These are phyloP conservation scores for Thuja plicata DNA, from an alignment of 83 land plant species.

Conservation along the genomic window DNA sequence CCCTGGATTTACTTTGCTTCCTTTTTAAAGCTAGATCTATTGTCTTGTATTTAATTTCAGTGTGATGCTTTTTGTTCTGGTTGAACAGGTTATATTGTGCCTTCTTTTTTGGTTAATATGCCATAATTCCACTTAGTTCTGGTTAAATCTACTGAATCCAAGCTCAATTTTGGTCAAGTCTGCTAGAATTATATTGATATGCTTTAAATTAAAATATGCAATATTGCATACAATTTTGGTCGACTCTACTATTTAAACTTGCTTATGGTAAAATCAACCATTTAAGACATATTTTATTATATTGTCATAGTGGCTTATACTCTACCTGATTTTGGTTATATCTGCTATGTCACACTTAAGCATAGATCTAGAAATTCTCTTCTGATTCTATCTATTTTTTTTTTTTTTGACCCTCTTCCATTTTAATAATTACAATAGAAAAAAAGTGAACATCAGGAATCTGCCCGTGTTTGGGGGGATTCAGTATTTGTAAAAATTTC, in stretches of 20 bases:
- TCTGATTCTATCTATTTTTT: not conserved
- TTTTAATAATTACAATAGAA: too few species aligned
- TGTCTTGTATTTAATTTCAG: not conserved
- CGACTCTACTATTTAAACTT: too few species aligned
- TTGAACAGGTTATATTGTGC: not conserved
- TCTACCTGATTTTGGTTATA: not conserved
- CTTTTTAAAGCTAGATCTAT: not conserved
- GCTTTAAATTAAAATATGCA: not conserved
- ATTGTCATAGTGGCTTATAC: not conserved
- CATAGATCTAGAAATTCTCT: not conserved
- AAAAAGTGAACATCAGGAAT: too few species aligned
- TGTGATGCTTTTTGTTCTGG: not conserved
- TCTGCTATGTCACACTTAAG: not conserved
- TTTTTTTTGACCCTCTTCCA: not conserved
- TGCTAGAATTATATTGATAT: not conserved
- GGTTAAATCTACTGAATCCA: not conserved
- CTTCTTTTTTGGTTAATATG: not conserved
- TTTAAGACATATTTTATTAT: not conserved
- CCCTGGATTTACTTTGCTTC: not conserved
- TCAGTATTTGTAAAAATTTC: too few species aligned
- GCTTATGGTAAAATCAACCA: not conserved
- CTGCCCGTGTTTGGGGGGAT: too few species aligned
- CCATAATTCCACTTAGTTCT: not conserved
- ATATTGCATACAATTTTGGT: not conserved
- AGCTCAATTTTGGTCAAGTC: not conserved